Evolutionary conservation across 345 rosid genomes (phyloP), one percentile per base, ranked within the genome.

Genomic region (Rhizophora apiculata): DNA sequence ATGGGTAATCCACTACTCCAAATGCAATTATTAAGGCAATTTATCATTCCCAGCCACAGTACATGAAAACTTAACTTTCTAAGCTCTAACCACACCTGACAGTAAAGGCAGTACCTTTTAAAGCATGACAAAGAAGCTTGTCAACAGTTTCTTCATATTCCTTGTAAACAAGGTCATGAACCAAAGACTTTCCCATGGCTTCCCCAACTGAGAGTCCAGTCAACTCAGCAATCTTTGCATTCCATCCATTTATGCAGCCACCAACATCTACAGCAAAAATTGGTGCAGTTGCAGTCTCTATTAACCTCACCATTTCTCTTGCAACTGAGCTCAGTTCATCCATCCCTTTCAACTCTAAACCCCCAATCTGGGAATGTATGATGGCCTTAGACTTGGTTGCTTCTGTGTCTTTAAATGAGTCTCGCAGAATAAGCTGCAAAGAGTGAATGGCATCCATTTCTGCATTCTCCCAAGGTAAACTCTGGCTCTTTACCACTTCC

Each of bases 391-490:
- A 83, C 80, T 90, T 85, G 78, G 83, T 82, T 36, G 88, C 85
- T 78, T 89, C 96, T 16, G 88, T 77, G 27, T 92, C 94, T 78
- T 73, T 88, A 73, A 87, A 95, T 15, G 97, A 89, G 79, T 96
- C 99, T 63, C 98, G 84, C 68, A 96, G 70, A 78, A 96, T 96
- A 67, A 96, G 93, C 85, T 92, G 99, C 79, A 92, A 76, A n/a
- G 99, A 92, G 74, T 92, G 99, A 72, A 96, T 92, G 24, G 98
- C 99, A 78, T 96, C 99, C 98, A 96, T 90, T 83, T 96, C 99
- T 20, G 96, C 95, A 69, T 84, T 85, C 77, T 96, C 99, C 98
- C 97, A 90, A 11, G 93, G 97, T 78, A 84, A 82, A 81, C 99
- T 89, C 29, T 91, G 89, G 68, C 96, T 90, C 85, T 90, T 96